phyloP scores from a whole-genome alignment of 1,284 basidiomycete species.

The Polyporus tsugae region DNA sequence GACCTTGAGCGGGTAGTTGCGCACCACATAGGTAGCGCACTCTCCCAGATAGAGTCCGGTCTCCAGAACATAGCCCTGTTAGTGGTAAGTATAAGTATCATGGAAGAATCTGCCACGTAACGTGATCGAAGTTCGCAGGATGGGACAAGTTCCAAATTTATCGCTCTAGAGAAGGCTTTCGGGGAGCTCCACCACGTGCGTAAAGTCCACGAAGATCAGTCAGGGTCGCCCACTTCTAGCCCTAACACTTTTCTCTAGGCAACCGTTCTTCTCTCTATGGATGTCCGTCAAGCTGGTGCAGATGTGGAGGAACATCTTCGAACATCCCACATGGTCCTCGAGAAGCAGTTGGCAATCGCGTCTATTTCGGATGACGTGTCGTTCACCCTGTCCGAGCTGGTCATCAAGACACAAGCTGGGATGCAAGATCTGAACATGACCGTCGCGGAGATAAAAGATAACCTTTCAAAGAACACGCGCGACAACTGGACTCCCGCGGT shows the following conservation, averaged over 20 bases:
- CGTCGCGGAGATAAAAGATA: constrained; percentile 45
- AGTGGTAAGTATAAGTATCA: constrained; percentile 1
- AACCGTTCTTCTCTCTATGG: constrained; percentile 31
- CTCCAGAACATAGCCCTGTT: not conserved
- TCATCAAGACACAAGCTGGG: constrained; percentile 48
- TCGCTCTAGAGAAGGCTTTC: constrained; percentile 38
- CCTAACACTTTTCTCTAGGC: constrained; percentile 20
- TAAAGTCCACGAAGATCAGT: not conserved
- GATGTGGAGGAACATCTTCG: constrained; percentile 38
- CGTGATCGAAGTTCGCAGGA: constrained; percentile 9
- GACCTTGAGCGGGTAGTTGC: not conserved
- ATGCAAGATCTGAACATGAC: constrained; percentile 57
- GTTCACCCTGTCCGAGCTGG: constrained; percentile 46
- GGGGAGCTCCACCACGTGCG: constrained; percentile 42
- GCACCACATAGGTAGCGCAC: not conserved
- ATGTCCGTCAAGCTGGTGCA: constrained; percentile 35
- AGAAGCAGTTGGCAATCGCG: constrained; percentile 46
- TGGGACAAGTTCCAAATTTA: constrained; percentile 30
- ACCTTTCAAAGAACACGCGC: constrained; percentile 26
- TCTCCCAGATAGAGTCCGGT: not conserved
- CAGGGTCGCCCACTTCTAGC: not conserved
- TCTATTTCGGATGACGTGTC: constrained; percentile 47
- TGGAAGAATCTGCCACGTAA: not conserved
- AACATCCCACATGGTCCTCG: constrained; percentile 42
- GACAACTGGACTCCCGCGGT: constrained; percentile 11